phyloP scores from a whole-genome alignment of 176 grass and related monocot species.

The Phyllostachys edulis region DNA sequence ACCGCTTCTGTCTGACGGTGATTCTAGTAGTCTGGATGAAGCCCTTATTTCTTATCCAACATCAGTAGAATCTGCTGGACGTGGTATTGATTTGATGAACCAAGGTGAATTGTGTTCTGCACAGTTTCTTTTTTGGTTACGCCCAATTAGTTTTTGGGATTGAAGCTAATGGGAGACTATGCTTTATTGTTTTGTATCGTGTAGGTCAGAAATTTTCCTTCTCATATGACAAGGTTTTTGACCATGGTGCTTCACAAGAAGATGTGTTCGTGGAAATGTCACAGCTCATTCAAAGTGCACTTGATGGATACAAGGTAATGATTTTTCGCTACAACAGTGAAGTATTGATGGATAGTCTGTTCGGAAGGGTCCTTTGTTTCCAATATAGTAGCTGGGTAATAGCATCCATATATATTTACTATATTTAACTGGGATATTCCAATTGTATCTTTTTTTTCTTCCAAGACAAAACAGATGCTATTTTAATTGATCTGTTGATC shows the following conservation, averaged over 20 bases:
- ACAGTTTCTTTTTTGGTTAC: background rate
- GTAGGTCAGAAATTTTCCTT: conserved; percentile 75
- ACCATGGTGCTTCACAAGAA: conserved; percentile 67
- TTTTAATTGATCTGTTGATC: background rate
- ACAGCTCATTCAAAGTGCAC: conserved; percentile 85
- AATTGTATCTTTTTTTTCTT: background rate
- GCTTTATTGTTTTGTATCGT: conserved; percentile 27
- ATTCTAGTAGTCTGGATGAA: conserved; percentile 47
- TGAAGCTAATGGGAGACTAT: background rate
- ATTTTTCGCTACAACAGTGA: background rate
- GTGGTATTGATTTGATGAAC: conserved; percentile 70
- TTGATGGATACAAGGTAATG: conserved; percentile 95
- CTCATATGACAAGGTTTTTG: conserved; percentile 94
- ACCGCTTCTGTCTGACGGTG: conserved; percentile 50
- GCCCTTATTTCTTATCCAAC: conserved; percentile 78
- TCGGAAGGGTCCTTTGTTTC: background rate
- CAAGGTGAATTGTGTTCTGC: conserved; percentile 43
- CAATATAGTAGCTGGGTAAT: background rate
- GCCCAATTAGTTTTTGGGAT: background rate
- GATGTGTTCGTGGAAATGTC: conserved; percentile 97
- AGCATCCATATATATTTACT: background rate
- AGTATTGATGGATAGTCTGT: background rate
- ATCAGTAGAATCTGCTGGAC: conserved; percentile 61
- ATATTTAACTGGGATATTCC: background rate
- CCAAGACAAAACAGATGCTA: background rate